phyloP scores from a whole-genome alignment of 2,329 filamentous ascomycete genomes.

The Xylaria sp. region DNA sequence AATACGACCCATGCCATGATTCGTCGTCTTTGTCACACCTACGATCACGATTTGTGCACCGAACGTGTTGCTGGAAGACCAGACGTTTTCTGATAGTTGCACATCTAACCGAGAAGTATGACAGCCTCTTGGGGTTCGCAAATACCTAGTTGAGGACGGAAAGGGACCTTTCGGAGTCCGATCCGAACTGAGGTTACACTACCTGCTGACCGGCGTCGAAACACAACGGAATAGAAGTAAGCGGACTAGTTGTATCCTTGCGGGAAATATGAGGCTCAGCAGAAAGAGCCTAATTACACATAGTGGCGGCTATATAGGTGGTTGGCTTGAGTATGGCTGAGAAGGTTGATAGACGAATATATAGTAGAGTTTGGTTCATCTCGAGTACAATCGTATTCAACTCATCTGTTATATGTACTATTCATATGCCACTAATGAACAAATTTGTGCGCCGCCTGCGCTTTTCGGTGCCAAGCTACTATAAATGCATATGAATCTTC shows the following conservation, averaged over 20 bases:
- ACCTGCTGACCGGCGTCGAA: slow-evolving; percentile 15
- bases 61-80: background rate
- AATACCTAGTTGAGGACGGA: background rate
- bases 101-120: background rate
- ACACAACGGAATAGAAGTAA: background rate
- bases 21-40: background rate
- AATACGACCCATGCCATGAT: background rate
- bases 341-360: background rate
- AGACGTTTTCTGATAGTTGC: background rate
- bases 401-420: background rate
- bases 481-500: background rate
- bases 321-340: background rate
- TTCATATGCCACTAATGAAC: background rate
- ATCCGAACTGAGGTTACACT: slow-evolving; percentile 30
- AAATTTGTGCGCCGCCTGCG: background rate
- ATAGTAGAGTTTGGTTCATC: background rate
- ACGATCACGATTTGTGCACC: background rate
- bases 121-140: background rate
- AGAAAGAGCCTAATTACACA: background rate
- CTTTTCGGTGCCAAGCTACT: background rate
- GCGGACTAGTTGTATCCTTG: slow-evolving; percentile 1
- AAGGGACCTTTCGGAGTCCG: slow-evolving; percentile 28
- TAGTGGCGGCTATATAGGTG: background rate
- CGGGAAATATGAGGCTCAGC: slow-evolving; percentile 23
- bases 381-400: background rate